phyloP scores from a whole-genome alignment of 208 protist species.

The Strigomonas culicis region DNA sequence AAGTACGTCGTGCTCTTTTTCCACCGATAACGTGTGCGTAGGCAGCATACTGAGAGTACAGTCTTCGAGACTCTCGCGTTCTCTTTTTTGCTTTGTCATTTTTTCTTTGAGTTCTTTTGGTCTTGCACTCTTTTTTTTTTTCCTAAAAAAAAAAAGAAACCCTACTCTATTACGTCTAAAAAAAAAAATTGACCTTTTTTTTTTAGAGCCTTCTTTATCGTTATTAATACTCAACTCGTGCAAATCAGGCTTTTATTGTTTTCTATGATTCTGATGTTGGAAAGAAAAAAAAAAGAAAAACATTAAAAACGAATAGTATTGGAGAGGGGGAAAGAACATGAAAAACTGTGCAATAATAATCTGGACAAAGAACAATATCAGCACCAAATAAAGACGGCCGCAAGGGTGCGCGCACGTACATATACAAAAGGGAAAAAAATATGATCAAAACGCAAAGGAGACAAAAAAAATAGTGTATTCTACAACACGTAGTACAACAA shows the following conservation, averaged over 20 bases:
- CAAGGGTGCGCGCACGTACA: too few relatives aligned
- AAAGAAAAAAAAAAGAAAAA: conserved; percentile 10
- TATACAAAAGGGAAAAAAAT: neutral
- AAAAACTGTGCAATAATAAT: too few relatives aligned
- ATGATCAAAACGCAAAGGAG: neutral
- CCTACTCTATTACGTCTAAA: neutral
- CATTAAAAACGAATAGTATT: conserved; percentile 1
- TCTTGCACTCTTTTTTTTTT: too few relatives aligned
- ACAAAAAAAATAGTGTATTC: neutral
- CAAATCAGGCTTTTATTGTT: neutral
- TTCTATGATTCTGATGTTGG: neutral
- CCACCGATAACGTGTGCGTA: conserved; percentile 53
- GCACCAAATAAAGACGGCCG: too few relatives aligned
- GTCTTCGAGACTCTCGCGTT: conserved; percentile 18
- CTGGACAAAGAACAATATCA: too few relatives aligned
- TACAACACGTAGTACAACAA: neutral
- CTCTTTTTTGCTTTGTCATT: conserved; percentile 22
- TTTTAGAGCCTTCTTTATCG: too few relatives aligned
- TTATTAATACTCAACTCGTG: too few relatives aligned
- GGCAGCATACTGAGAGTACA: conserved; percentile 55
- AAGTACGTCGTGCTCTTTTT: conserved; percentile 68
- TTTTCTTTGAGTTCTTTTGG: too few relatives aligned
- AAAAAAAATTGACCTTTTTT: too few relatives aligned
- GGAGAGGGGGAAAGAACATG: too few relatives aligned
- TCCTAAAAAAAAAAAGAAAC: conserved; percentile 11